phyloP scores from a whole-genome alignment of 2,329 filamentous ascomycete genomes.

The Fusarium sarcochroum region DNA sequence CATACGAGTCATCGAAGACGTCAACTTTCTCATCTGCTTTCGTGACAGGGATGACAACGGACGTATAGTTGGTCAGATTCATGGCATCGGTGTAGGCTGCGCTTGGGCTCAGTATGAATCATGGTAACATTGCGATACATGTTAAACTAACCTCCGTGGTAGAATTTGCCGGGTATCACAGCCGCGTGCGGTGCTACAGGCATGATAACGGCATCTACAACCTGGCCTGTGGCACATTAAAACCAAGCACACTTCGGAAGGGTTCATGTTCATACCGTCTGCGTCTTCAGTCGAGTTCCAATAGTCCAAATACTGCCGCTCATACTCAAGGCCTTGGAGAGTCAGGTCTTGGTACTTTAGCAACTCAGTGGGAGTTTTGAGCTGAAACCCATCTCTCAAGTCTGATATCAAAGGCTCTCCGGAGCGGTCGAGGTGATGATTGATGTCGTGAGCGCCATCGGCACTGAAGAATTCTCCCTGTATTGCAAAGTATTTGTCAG shows the following conservation, averaged over 20 bases:
- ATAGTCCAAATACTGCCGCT: slow-evolving; percentile 73
- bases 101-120: rapidly evolving
- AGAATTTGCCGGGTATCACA: slow-evolving; percentile 62
- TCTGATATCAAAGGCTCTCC: slow-evolving; percentile 67
- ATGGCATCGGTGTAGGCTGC: slow-evolving; percentile 56
- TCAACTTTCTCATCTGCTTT: slow-evolving; percentile 66
- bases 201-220: slow-evolving; percentile 69
- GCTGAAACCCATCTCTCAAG: slow-evolving; percentile 52
- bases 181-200: slow-evolving; percentile 66
- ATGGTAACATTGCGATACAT: rapidly evolving
- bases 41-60: slow-evolving; percentile 68
- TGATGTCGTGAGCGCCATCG: slow-evolving; percentile 56
- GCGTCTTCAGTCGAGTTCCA: slow-evolving; percentile 69
- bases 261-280: slow-evolving; percentile 57
- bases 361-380: slow-evolving; percentile 44
- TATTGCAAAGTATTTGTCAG: not conserved
- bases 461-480: slow-evolving; percentile 50
- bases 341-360: slow-evolving; percentile 61
- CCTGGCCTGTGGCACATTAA: slow-evolving; percentile 51
- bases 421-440: slow-evolving; percentile 64
- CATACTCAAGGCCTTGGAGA: slow-evolving; percentile 66
- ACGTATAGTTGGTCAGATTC: slow-evolving; percentile 70
- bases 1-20: slow-evolving; percentile 53
- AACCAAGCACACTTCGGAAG: not conserved
- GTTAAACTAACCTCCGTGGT: slow-evolving; percentile 44